Conservation (phyloP, 2,329 filamentous ascomycete species). For the Colletotrichum higginsianum region DNA sequence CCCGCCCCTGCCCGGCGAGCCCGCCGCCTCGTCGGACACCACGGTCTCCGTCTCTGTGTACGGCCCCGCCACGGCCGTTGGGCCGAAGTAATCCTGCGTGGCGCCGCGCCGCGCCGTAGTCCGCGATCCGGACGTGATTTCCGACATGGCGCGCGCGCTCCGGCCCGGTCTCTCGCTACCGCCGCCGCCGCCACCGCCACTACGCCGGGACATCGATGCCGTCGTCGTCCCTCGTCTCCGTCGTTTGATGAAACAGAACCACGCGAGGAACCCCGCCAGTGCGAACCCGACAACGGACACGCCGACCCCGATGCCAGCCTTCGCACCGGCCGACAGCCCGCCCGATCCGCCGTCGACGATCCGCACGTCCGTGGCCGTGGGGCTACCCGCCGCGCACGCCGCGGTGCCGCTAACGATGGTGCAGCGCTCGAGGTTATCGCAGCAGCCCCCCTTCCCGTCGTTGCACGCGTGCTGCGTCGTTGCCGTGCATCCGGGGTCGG, state of each 20-base stretch:
- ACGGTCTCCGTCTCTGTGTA: constrained; percentile 56
- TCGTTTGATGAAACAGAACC: constrained; percentile 62
- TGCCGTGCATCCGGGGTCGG: constrained; percentile 60
- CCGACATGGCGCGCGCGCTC: constrained; percentile 49
- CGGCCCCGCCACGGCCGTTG: constrained; percentile 61
- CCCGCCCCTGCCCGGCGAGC: constrained; percentile 51
- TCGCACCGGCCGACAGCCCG: constrained; percentile 64
- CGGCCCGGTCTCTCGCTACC: constrained; percentile 39
- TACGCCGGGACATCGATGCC: constrained; percentile 11
- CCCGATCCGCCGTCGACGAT: constrained; percentile 34
- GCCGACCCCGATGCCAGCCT: constrained; percentile 71
- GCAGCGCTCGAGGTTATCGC: constrained; percentile 60
- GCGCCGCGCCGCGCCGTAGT: constrained; percentile 50
- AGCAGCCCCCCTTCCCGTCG: constrained; percentile 64
- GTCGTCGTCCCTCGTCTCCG: constrained; percentile 49
- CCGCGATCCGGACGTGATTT: constrained; percentile 49
- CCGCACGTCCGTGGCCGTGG: constrained; percentile 52
- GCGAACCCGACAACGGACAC: constrained; percentile 60
- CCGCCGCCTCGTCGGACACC: constrained; percentile 46
- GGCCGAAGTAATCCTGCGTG: constrained; percentile 61
- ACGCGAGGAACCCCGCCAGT: constrained; percentile 60
- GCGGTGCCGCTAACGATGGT: constrained; percentile 54
- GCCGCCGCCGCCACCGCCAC: constrained; percentile 40
- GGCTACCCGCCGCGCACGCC: constrained; percentile 57
- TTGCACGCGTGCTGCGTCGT: constrained; percentile 61